Percentiles rank a stretch among this genome's conserved stretches.
Evolutionary conservation across 305 asterid species (phyloP).

Genomic region (Rubia occidens): DNA sequence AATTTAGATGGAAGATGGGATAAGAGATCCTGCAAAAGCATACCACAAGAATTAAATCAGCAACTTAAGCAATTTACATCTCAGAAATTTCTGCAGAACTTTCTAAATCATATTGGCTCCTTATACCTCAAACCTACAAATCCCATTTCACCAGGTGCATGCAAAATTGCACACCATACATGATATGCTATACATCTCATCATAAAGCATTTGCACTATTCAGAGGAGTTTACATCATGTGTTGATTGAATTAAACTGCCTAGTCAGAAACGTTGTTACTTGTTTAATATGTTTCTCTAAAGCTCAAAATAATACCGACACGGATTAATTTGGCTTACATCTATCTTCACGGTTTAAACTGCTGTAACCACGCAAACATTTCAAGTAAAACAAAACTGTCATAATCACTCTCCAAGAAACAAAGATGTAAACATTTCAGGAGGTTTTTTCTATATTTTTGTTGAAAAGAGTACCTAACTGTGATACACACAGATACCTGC

Average conservation of each 20-base stretch:
- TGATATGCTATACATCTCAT: background rate
- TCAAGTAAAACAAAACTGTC: background rate
- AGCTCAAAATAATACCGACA: background rate
- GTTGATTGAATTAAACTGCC: background rate
- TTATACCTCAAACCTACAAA: background rate
- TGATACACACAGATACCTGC: background rate
- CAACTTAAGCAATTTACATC: background rate
- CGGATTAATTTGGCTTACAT: background rate
- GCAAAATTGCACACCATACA: background rate
- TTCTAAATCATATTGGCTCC: background rate
- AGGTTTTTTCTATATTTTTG: background rate
- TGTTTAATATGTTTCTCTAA: background rate
- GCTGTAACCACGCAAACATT: background rate
- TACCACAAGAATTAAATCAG: background rate
- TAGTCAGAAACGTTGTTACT: background rate
- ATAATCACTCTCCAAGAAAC: background rate
- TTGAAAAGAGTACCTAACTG: no score
- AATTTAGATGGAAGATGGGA: constrained; percentile 72
- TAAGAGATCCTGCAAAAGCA: constrained; percentile 59
- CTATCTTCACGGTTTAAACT: background rate
- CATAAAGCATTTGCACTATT: background rate
- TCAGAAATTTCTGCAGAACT: background rate
- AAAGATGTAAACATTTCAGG: background rate
- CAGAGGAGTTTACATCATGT: background rate
- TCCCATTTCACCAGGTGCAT: background rate